A percentile compares a stretch with the other conserved stretches of the same genome.
phyloP scores from a whole-genome alignment of 2,329 filamentous ascomycete species.

The Apiospora pterosperma region DNA sequence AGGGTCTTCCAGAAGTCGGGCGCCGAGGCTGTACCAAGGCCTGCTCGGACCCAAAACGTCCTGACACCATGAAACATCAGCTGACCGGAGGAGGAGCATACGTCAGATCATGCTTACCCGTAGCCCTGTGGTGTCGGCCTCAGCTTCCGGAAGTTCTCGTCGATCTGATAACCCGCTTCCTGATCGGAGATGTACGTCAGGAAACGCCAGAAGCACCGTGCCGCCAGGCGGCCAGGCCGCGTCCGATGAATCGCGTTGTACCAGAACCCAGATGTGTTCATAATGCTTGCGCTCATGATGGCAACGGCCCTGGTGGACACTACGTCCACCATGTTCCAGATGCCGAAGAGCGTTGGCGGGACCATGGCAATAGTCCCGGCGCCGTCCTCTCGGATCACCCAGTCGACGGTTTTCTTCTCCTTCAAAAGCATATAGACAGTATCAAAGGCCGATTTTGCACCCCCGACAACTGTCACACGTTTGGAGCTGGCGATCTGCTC shows the following conservation, averaged over 20 bases:
- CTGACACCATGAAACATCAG: slow-evolving; percentile 11
- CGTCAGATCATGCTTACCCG: slow-evolving; percentile 12
- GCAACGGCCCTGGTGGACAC: slow-evolving; percentile 21
- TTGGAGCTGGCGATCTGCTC: slow-evolving; percentile 12
- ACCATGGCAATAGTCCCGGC: slow-evolving; percentile 22
- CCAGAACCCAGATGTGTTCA: slow-evolving; percentile 21
- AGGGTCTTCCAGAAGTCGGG: slow-evolving; percentile 21
- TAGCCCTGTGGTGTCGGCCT: slow-evolving; percentile 17
- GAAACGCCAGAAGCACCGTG: slow-evolving; percentile 14
- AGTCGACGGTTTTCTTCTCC: slow-evolving; percentile 21
- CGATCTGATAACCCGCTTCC: slow-evolving; percentile 6
- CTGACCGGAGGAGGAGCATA: neutral
- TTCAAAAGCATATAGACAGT: slow-evolving; percentile 21
- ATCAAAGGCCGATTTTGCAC: slow-evolving; percentile 24
- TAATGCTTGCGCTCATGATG: slow-evolving; percentile 25
- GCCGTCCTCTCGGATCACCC: slow-evolving; percentile 22
- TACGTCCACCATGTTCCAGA: slow-evolving; percentile 25
- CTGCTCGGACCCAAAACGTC: slow-evolving; percentile 21
- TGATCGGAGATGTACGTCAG: slow-evolving; percentile 18
- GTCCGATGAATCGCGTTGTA: slow-evolving; percentile 23
- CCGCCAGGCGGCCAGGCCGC: slow-evolving; percentile 5
- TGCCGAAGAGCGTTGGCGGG: slow-evolving; percentile 20
- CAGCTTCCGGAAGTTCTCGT: slow-evolving; percentile 11
- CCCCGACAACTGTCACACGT: slow-evolving; percentile 19
- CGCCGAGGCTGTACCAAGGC: slow-evolving; percentile 18